Evolutionary conservation across 1,284 basidiomycete genomes (phyloP), one percentile per base, ranked within the genome.

Genomic region (Ceratorhiza oryzae-sativae): DNA sequence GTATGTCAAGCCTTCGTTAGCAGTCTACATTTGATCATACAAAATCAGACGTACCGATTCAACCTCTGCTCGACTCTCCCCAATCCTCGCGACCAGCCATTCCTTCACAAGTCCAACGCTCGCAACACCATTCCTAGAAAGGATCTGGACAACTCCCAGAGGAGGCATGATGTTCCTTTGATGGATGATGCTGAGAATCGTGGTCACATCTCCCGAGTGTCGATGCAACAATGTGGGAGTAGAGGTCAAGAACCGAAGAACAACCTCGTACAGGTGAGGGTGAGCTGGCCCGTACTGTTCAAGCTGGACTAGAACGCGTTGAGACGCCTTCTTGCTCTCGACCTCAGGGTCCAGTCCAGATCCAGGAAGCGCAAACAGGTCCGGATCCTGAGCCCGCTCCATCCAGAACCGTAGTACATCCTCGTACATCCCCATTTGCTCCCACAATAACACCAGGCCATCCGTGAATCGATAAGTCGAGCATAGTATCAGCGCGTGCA

Each of bases 321-420:
- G 79, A 3, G 90, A 90, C 1, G 88, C 87, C 25, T 77, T 81
- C 0, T 83, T 77, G 3, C 79, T 77, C 4, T 76, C 75, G 4
- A 82, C 83, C 13, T 82, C 82, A 12, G 70, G 56, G 18, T 72
- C 20, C 25, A 65, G 20, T 32, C 46, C 45, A 2, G 55, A 3
- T 15, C 53, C 53, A 34, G 53, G 32, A n/a, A 30, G 32, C n/a
- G 49, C 6, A 51, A 63, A 49, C 32, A 67, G 41, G 20, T 34
- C 49, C 3, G 60, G 55, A 30, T 42, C 32, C 27, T 25, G 34
- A 5, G 32, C 58, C 55, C 39, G 63, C 70, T 90, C 91, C 86
- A 97, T 97, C 89, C 91, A 95, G 82, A 93, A 95, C 23, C 95
- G 87, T 32, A 99, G 78, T 45, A 98, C 89, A 75, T 98, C 96